These are phyloP conservation scores for Fibroporia radiculosa DNA, from an alignment of 768 basidiomycete species.

Conservation along the genomic window DNA sequence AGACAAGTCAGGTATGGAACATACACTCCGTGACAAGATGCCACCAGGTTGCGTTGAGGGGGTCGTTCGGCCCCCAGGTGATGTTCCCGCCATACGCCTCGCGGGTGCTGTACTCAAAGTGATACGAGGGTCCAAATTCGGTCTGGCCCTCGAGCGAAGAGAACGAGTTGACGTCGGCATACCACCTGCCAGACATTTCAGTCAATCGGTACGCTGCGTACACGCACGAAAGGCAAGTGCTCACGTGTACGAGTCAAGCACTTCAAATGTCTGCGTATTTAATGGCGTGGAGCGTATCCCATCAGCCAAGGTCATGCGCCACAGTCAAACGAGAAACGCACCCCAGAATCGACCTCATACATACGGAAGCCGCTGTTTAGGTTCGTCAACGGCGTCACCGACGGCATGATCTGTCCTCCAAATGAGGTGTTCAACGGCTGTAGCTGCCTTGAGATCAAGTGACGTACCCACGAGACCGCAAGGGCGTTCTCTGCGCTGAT, in stretches of 20 bases:
- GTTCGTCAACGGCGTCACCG: conserved; percentile 61
- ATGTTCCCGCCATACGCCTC: conserved; percentile 54
- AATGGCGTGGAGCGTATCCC: neutral
- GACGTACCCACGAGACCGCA: conserved; percentile 42
- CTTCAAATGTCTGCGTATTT: conserved; percentile 56
- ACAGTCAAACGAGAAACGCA: conserved; percentile 24
- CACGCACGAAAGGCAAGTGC: conserved; percentile 16
- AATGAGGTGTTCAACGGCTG: neutral
- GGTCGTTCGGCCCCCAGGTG: conserved; percentile 54
- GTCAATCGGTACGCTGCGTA: conserved; percentile 1
- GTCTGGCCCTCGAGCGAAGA: conserved; percentile 49
- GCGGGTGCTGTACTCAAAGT: conserved; percentile 62
- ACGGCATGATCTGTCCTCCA: conserved; percentile 53
- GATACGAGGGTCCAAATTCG: conserved; percentile 51
- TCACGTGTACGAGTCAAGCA: conserved; percentile 72
- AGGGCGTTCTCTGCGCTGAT: conserved; percentile 50
- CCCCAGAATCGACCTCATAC: conserved; percentile 64
- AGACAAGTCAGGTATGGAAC: neutral
- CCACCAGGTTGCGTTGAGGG: conserved; percentile 81
- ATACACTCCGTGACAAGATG: conserved; percentile 61
- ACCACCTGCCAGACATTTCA: conserved; percentile 40
- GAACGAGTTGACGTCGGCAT: conserved; percentile 51
- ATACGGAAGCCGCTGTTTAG: conserved; percentile 71
- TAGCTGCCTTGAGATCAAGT: neutral
- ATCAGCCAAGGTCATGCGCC: neutral